A percentile compares a stretch with the other conserved stretches of the same genome.
Conservation (phyloP, 352 stramenopile genomes). For the Phytopythium helicoides region DNA sequence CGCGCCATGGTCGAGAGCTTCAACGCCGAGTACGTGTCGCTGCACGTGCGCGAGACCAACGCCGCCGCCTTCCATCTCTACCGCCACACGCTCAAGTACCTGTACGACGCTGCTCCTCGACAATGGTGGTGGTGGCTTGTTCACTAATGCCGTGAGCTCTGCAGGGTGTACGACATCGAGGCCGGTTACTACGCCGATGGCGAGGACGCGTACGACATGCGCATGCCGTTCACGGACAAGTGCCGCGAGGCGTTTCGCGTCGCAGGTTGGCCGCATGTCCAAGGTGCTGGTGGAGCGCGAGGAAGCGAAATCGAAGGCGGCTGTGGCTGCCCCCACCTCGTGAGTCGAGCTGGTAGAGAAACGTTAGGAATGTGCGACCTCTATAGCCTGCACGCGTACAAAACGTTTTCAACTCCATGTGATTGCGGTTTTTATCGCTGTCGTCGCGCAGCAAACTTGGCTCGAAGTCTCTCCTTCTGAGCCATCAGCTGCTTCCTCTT, state of each 20-base stretch:
- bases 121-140: background rate
- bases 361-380: too few relatives aligned
- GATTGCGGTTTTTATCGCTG: background rate
- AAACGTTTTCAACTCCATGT: background rate
- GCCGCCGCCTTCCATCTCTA: constrained; percentile 98
- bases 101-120: constrained; percentile 57
- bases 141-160: constrained; percentile 3
- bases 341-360: background rate
- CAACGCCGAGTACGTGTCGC: constrained; percentile 97
- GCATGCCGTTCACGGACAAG: constrained; percentile 93
- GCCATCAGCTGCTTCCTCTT: constrained; percentile 57
- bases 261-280: constrained; percentile 80
- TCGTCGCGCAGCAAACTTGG: constrained; percentile 51
- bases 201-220: constrained; percentile 99
- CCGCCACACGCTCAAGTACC: constrained; percentile 96
- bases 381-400: background rate
- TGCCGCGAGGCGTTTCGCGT: constrained; percentile 83
- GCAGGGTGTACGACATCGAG: constrained; percentile 97
- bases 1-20: constrained; percentile 97
- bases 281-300: constrained; percentile 78
- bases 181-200: constrained; percentile 99
- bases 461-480: constrained; percentile 66
- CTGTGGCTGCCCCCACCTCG: constrained; percentile 17
- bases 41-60: constrained; percentile 99
- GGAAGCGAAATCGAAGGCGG: constrained; percentile 25